These are phyloP conservation scores for Curvularia verruculosa DNA, from an alignment of 2,329 filamentous ascomycete species.

Conservation along the genomic window DNA sequence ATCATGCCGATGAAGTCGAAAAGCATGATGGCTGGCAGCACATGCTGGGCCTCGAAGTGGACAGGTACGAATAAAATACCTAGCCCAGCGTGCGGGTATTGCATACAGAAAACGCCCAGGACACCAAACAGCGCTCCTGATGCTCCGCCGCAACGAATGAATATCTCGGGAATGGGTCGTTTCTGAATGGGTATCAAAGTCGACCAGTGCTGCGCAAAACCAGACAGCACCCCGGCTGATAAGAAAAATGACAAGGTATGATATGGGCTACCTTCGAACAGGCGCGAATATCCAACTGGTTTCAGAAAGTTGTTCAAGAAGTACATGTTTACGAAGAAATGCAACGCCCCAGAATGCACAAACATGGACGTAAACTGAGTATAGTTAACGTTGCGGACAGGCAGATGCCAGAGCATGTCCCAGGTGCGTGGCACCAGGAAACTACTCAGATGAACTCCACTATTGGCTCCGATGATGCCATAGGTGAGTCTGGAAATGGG, in stretches of 20 bases:
- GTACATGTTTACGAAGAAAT: conserved; percentile 28
- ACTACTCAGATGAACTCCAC: conserved; percentile 34
- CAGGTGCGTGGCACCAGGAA: conserved; percentile 32
- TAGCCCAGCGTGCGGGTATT: conserved; percentile 38
- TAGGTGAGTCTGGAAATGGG: conserved; percentile 37
- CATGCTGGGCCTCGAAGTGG: conserved; percentile 38
- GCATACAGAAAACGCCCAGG: conserved; percentile 39
- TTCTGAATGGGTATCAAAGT: conserved; percentile 33
- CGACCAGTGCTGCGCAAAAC: conserved; percentile 39
- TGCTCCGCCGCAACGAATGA: conserved; percentile 41
- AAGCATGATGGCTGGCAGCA: conserved; percentile 40
- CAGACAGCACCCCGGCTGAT: conserved; percentile 37
- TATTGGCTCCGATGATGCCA: conserved; percentile 39
- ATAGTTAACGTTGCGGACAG: conserved; percentile 37
- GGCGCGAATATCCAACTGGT: conserved; percentile 34
- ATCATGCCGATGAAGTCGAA: conserved; percentile 44
- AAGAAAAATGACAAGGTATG: conserved; percentile 42
- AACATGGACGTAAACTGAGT: conserved; percentile 41
- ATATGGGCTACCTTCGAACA: conserved; percentile 41
- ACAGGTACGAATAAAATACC: conserved; percentile 44
- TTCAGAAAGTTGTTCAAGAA: conserved; percentile 41
- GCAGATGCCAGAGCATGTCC: conserved; percentile 40
- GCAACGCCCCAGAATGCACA: conserved; percentile 26
- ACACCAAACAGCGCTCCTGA: conserved; percentile 44
- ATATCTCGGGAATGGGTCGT: conserved; percentile 27